phyloP scores from a whole-genome alignment of 2,329 filamentous ascomycete species.

The Harringtonia lauricola region DNA sequence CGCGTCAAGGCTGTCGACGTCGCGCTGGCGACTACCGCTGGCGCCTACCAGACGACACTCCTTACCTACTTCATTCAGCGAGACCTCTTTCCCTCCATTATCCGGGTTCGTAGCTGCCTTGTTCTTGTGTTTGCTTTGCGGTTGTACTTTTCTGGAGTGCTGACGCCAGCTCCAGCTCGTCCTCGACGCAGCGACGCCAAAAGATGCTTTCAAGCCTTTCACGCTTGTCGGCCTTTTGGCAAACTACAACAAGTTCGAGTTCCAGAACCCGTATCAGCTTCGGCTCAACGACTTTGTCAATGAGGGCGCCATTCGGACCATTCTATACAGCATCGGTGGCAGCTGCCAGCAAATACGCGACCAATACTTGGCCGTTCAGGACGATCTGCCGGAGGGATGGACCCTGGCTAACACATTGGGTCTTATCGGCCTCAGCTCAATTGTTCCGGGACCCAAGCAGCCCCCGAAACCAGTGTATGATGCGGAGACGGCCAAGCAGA shows the following conservation, averaged over 20 bases:
- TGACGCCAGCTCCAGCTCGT: constrained; percentile 42
- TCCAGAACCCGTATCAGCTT: constrained; percentile 89
- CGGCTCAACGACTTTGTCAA: constrained; percentile 94
- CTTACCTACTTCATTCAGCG: constrained; percentile 91
- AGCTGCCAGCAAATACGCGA: constrained; percentile 58
- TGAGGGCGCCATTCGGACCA: constrained; percentile 72
- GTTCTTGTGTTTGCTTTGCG: neutral
- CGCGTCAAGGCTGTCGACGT: constrained; percentile 72
- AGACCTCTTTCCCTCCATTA: constrained; percentile 86
- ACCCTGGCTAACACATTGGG: constrained; percentile 67
- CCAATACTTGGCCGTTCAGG: constrained; percentile 75
- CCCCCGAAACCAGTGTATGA: constrained; percentile 52
- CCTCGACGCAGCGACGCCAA: constrained; percentile 60
- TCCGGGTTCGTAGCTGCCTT: constrained; percentile 56
- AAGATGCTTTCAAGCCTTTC: constrained; percentile 61
- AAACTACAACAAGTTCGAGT: constrained; percentile 99
- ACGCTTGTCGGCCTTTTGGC: constrained; percentile 75
- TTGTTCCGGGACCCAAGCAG: constrained; percentile 44
- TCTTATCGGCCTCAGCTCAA: constrained; percentile 67
- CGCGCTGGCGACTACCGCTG: constrained; percentile 73
- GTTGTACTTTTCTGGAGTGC: too few relatives aligned
- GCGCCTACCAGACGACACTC: constrained; percentile 91
- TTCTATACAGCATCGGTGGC: constrained; percentile 64
- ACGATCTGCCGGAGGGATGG: constrained; percentile 88
- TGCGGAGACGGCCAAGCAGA: constrained; percentile 68